Evolutionary conservation across 2,329 filamentous ascomycete genomes (phyloP), one percentile per base, ranked within the genome.

Genomic region (Corniculantispora saksenae): DNA sequence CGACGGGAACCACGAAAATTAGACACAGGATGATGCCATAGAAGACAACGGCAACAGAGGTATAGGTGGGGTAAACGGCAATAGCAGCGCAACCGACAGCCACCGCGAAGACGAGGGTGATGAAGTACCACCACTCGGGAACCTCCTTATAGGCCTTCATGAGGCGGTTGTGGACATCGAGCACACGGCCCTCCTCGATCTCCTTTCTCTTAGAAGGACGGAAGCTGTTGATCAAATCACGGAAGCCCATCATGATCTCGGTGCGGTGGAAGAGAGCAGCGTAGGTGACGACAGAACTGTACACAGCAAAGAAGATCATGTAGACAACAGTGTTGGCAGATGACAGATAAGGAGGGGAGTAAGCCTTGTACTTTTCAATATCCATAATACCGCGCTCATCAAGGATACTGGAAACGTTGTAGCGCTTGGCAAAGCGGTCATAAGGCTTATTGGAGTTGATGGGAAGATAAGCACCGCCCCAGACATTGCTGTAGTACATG

Each of bases 391-490:
- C 78, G 65, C 78, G 72, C 6, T 75, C 70, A 10, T 79, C 73
- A 2, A 80, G 74, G 5, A 74, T 77, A 43, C 48, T 43, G 8
- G 56, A 63, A 8, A 79, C 76, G 12, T 73, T 69, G 69, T 80
- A 83, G 0, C 71, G 66, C 3, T 73, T 77, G 15, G 74, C 80
- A 58, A 78, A 75, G 67, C 82, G 81, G 67, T 78, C 78, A 63
- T 78, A 82, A 0, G 78, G 77, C 0, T 74, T 70, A 23, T 75
- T 78, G 1, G 77, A 79, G 71, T 82, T 82, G 74, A 82, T 80
- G 40, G 81, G 81, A 35, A 83, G 72, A 64, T 80, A 82, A 0
- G 75, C 80, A 12, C 79, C 79, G 66, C 78, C 72, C 71, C 78
- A 80, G 70, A 76, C 76, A 70, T 81, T 82, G 48, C 65, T 72